Percentiles rank a stretch among this genome's conserved stretches.
These are phyloP conservation scores for Debaryomyces castellii DNA, from an alignment of 805 yeast species.

Conservation along the genomic window DNA sequence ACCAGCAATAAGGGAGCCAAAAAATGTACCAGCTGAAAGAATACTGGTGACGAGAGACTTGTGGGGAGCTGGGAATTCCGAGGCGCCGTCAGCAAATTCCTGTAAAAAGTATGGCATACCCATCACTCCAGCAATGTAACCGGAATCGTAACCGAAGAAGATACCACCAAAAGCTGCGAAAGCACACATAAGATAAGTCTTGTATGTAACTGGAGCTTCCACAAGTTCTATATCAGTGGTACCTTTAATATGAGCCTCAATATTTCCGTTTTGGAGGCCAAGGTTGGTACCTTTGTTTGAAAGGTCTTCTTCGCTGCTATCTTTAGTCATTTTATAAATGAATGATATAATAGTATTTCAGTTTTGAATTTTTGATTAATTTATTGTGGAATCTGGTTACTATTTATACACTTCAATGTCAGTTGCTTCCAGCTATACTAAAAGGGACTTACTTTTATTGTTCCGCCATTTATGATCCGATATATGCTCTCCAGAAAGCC, in stretches of 20 bases:
- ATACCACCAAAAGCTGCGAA: conserved; percentile 37
- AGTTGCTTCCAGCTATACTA: too few species aligned
- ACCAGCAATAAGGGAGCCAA: conserved; percentile 40
- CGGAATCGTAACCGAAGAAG: conserved; percentile 44
- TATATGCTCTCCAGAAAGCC: too few species aligned
- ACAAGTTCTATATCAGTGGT: conserved; percentile 1
- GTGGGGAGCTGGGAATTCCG: conserved; percentile 6
- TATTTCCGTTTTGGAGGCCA: background rate
- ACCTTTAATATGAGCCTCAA: background rate
- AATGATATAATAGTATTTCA: too few species aligned
- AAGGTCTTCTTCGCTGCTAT: background rate
- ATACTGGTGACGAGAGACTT: conserved; percentile 19
- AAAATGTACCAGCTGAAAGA: conserved; percentile 43
- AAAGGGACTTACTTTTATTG: too few species aligned
- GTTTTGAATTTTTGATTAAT: too few species aligned
- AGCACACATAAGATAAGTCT: conserved; percentile 6
- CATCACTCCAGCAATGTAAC: conserved; percentile 42
- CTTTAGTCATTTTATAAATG: background rate
- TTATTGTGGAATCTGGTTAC: too few species aligned
- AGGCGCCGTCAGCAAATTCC: conserved; percentile 1
- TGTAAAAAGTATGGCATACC: conserved; percentile 31
- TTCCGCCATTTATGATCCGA: too few species aligned
- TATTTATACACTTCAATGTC: too few species aligned
- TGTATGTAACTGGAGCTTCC: conserved; percentile 6
- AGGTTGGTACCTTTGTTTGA: background rate